A percentile compares a stretch with the other conserved stretches of the same genome.
Conservation (phyloP, 2,329 filamentous ascomycete genomes). For the Penicillium griseofulvum region DNA sequence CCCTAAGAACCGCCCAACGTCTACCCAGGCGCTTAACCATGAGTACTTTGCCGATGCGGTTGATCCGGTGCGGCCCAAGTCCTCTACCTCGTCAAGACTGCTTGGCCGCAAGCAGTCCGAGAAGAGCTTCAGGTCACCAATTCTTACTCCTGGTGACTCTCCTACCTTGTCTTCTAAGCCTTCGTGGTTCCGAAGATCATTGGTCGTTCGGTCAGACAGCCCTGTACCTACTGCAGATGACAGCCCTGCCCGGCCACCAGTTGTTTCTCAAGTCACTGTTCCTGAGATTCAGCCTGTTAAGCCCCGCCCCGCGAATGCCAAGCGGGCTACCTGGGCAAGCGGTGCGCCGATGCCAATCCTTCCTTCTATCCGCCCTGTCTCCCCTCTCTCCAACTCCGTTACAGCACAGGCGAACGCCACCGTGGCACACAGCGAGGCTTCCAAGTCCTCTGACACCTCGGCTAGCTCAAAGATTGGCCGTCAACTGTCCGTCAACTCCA, state of each 20-base stretch:
- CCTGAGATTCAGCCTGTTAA: slow-evolving; percentile 50
- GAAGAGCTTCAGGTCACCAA: slow-evolving; percentile 60
- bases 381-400: slow-evolving; percentile 90
- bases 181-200: slow-evolving; percentile 94
- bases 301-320: slow-evolving; percentile 60
- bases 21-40: slow-evolving; percentile 87
- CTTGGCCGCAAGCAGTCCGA: slow-evolving; percentile 90
- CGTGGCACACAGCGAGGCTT: slow-evolving; percentile 53
- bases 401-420: slow-evolving; percentile 80
- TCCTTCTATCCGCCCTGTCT: slow-evolving; percentile 90
- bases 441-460: slow-evolving; percentile 28
- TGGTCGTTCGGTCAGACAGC: slow-evolving; percentile 76
- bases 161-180: slow-evolving; percentile 71
- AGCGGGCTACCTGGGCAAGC: slow-evolving; percentile 92
- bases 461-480: slow-evolving; percentile 84
- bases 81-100: slow-evolving; percentile 71
- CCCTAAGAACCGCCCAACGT: slow-evolving; percentile 85
- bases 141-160: slow-evolving; percentile 61
- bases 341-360: slow-evolving; percentile 90
- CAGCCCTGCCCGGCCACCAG: slow-evolving; percentile 40
- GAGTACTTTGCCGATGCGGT: slow-evolving; percentile 93
- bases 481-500: slow-evolving; percentile 87
- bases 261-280: slow-evolving; percentile 41
- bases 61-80: slow-evolving; percentile 89
- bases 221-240: slow-evolving; percentile 57